These are phyloP conservation scores for Phoenix dactylifera DNA, from an alignment of 176 grass and related monocot species.

Conservation along the genomic window DNA sequence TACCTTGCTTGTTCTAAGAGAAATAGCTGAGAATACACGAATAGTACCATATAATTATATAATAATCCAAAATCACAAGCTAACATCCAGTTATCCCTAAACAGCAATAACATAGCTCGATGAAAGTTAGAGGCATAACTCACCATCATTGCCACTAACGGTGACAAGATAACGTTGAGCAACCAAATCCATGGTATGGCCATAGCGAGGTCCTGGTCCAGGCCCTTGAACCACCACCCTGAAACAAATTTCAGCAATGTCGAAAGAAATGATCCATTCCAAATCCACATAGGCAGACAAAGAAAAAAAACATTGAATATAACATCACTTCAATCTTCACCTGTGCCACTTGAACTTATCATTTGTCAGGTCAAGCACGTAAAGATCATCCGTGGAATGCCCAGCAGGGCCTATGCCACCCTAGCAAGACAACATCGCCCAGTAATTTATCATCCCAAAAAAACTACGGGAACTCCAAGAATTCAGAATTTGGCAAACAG, in stretches of 20 bases:
- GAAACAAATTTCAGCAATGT: constrained; percentile 7
- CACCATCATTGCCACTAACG: constrained; percentile 92
- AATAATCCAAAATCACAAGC: too few species aligned
- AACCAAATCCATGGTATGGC: constrained; percentile 96
- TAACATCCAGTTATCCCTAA: too few species aligned
- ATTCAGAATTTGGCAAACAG: not conserved
- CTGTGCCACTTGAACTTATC: constrained; percentile 99
- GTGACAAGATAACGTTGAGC: constrained; percentile 87
- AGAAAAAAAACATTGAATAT: not conserved
- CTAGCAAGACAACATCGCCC: constrained; percentile 27
- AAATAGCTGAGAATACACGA: too few species aligned
- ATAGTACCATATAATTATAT: too few species aligned
- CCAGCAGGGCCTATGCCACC: constrained; percentile 96
- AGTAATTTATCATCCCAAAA: constrained; percentile 3
- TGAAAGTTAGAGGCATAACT: constrained; percentile 8
- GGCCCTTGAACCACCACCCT: constrained; percentile 91
- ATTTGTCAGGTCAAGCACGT: constrained; percentile 93
- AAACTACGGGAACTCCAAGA: constrained; percentile 9
- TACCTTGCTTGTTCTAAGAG: too few species aligned
- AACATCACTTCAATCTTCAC: constrained; percentile 20
- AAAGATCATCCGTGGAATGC: constrained; percentile 95
- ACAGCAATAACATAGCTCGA: too few species aligned
- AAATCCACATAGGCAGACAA: not conserved
- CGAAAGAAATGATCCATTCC: constrained; percentile 19
- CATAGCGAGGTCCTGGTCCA: constrained; percentile 91